These are phyloP conservation scores for Kodamaea jinghongensis DNA, from an alignment of 805 yeast species.

Conservation along the genomic window DNA sequence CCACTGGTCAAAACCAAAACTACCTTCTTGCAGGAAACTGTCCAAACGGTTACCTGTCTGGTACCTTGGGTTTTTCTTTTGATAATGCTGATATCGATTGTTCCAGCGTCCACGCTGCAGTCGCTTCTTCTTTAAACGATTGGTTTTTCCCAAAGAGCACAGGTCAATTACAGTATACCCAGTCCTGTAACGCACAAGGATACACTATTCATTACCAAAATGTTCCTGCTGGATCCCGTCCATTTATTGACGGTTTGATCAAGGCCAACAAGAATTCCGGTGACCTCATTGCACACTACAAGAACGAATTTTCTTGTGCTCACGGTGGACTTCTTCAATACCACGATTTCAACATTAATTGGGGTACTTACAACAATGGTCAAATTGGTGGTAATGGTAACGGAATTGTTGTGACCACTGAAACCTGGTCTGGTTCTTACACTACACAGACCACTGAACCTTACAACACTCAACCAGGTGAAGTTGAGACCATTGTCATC, in stretches of 20 bases:
- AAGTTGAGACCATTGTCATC: constrained; percentile 12
- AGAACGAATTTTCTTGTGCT: constrained; percentile 15
- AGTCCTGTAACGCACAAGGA: constrained; percentile 3
- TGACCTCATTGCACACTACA: constrained; percentile 4
- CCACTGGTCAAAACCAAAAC: constrained; percentile 9
- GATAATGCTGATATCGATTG: constrained; percentile 19
- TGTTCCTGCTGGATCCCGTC: constrained; percentile 27
- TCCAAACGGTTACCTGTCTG: constrained; percentile 21
- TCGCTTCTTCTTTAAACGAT: constrained; percentile 5
- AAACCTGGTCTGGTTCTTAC: constrained; percentile 13
- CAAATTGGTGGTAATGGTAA: constrained; percentile 10
- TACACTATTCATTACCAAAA: constrained; percentile 13
- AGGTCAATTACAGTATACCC: constrained; percentile 6
- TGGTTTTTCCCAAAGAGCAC: constrained; percentile 6
- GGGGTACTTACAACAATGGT: constrained; percentile 8
- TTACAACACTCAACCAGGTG: constrained; percentile 6
- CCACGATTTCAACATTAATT: constrained; percentile 1
- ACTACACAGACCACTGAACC: constrained; percentile 10
- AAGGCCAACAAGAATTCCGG: background rate
- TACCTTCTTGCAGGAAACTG: constrained; percentile 16
- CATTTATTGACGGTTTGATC: constrained; percentile 11
- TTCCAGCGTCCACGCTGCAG: constrained; percentile 17
- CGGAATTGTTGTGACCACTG: constrained; percentile 7
- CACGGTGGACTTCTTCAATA: background rate
- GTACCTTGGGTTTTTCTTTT: constrained; percentile 20